These are phyloP conservation scores for Dysphania ambrosioides DNA, from an alignment of 148 eudicot genomes.

Conservation along the genomic window DNA sequence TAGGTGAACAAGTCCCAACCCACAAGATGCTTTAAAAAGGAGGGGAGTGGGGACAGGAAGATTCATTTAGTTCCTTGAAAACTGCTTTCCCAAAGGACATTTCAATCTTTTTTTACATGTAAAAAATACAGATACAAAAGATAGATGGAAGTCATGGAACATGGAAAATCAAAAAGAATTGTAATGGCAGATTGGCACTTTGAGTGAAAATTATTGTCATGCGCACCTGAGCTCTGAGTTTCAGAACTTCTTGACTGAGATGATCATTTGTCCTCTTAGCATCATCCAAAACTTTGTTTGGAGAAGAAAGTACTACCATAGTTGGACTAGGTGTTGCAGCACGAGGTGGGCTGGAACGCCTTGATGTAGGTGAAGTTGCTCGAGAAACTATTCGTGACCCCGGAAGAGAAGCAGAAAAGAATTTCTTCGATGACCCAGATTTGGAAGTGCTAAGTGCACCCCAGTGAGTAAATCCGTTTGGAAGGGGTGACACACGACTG, in stretches of 20 bases:
- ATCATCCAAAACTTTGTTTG: constrained; percentile 35
- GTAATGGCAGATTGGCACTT: background rate
- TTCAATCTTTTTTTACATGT: background rate
- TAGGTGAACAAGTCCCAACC: too few species aligned
- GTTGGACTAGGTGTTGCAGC: constrained; percentile 38
- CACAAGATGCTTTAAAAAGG: too few species aligned
- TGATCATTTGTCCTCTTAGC: constrained; percentile 43
- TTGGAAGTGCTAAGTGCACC: constrained; percentile 36
- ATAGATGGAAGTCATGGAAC: background rate
- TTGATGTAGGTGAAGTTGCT: constrained; percentile 55
- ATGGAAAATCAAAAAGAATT: background rate
- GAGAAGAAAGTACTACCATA: constrained; percentile 33
- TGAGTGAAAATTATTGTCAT: background rate
- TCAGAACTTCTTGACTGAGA: constrained; percentile 45
- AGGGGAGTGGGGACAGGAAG: background rate
- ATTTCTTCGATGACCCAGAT: constrained; percentile 39
- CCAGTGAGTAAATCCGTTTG: constrained; percentile 35
- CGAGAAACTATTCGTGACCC: constrained; percentile 49
- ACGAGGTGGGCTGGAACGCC: constrained; percentile 51
- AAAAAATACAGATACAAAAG: background rate
- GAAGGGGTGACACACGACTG: constrained; percentile 40
- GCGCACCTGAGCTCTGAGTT: constrained; percentile 54
- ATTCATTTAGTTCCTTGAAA: background rate
- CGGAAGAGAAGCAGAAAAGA: constrained; percentile 50
- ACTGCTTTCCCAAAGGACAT: background rate